Conservation (phyloP, 768 basidiomycete species). For the Phylloporus sp. region DNA sequence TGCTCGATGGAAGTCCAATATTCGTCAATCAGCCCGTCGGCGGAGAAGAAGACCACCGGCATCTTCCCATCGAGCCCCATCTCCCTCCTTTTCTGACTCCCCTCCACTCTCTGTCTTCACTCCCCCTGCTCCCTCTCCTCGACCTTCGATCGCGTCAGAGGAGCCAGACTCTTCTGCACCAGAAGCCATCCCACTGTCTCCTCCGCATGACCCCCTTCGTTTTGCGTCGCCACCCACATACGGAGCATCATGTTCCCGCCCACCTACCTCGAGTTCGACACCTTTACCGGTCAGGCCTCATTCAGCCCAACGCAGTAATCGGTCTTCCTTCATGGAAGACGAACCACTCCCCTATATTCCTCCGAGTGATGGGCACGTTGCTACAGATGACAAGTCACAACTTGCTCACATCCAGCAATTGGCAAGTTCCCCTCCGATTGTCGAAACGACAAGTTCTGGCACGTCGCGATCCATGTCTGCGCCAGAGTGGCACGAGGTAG, state of each 20-base stretch:
- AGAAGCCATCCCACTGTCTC: neutral
- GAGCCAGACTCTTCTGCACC: slow-evolving; percentile 4
- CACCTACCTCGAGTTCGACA: slow-evolving; percentile 4
- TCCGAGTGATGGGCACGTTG: slow-evolving; percentile 49
- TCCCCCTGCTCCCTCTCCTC: slow-evolving; percentile 21
- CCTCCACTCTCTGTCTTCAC: slow-evolving; percentile 2
- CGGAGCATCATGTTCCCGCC: slow-evolving; percentile 26
- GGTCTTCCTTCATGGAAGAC: slow-evolving; percentile 3
- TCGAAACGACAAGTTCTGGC: slow-evolving; percentile 15
- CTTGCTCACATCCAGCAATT: slow-evolving; percentile 48
- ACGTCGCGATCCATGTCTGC: slow-evolving; percentile 36
- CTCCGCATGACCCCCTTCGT: slow-evolving; percentile 13
- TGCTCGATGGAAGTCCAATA: slow-evolving; percentile 63
- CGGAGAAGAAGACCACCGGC: slow-evolving; percentile 33
- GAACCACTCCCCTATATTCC: slow-evolving; percentile 28
- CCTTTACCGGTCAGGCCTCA: slow-evolving; percentile 11
- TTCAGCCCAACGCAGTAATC: slow-evolving; percentile 3
- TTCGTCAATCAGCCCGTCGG: slow-evolving; percentile 55
- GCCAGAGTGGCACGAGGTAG: slow-evolving; percentile 51
- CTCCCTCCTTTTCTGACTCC: slow-evolving; percentile 15
- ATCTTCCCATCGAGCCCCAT: slow-evolving; percentile 15
- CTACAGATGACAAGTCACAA: slow-evolving; percentile 59
- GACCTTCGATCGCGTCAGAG: slow-evolving; percentile 24
- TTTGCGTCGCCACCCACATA: slow-evolving; percentile 43
- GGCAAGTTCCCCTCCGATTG: slow-evolving; percentile 48